These are phyloP conservation scores for Solanum hybrid DNA, from an alignment of 305 asterid genomes.

Conservation along the genomic window DNA sequence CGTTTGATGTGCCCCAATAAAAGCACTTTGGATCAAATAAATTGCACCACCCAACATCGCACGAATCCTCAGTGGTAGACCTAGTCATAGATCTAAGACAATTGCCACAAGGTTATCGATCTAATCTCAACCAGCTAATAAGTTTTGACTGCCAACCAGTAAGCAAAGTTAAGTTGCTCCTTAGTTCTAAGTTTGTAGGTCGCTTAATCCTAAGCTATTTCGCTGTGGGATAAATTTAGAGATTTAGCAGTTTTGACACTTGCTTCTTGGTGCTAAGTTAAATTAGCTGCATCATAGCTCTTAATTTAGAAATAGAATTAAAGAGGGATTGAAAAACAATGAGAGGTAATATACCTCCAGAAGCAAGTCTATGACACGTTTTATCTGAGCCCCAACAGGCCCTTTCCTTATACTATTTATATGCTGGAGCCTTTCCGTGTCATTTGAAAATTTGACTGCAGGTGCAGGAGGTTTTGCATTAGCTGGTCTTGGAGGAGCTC, in stretches of 20 bases:
- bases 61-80: background rate
- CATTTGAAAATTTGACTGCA: conserved; percentile 66
- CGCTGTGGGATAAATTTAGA: background rate
- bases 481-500: conserved; percentile 15
- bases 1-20: background rate
- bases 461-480: conserved; percentile 44
- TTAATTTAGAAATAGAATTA: background rate
- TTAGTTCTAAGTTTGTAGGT: background rate
- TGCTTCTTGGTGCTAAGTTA: background rate
- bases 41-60: background rate
- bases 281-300: background rate
- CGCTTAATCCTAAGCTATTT: background rate
- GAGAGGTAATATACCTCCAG: conserved; percentile 39
- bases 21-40: background rate
- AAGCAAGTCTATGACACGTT: conserved; percentile 82
- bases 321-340: background rate
- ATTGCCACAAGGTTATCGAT: background rate
- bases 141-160: background rate
- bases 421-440: conserved; percentile 75
- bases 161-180: background rate
- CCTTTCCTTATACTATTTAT: conserved; percentile 85
- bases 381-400: conserved; percentile 90
- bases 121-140: background rate
- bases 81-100: background rate
- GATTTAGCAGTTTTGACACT: background rate